Evolutionary conservation across 2,329 filamentous ascomycete genomes (phyloP).

Genomic region (Fusarium sarcochroum): DNA sequence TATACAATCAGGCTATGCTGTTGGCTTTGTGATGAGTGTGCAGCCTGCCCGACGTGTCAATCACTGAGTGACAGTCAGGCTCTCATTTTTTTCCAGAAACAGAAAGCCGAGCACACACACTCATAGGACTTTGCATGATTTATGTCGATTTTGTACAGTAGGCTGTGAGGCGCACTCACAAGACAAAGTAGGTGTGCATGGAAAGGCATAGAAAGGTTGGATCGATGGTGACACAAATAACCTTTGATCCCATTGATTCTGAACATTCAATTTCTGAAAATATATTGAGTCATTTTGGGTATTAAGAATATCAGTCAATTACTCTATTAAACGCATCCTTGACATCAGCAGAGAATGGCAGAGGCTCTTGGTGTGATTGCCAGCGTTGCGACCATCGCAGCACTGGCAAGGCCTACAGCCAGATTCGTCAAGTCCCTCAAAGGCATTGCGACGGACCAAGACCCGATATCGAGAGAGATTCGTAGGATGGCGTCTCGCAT

Average conservation of each 20-base stretch:
- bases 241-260: background rate
- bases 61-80: background rate
- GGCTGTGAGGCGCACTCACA: background rate
- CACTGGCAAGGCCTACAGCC: background rate
- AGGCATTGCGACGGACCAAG: background rate
- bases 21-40: constrained; percentile 11
- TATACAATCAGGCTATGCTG: constrained; percentile 7
- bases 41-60: constrained; percentile 21
- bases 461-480: background rate
- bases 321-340: no score
- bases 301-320: no score
- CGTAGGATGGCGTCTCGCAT: background rate
- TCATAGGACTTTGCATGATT: accelerated
- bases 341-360: background rate
- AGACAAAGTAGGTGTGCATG: background rate
- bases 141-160: background rate
- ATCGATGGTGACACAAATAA: background rate
- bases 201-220: background rate
- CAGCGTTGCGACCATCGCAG: background rate
- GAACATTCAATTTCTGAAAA: background rate
- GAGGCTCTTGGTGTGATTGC: background rate
- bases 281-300: no score
- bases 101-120: constrained; percentile 17
- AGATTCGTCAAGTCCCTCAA: background rate
- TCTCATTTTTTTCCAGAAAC: background rate